These are phyloP conservation scores for Colletotrichum sp. DNA, from an alignment of 2,329 filamentous ascomycete species.

Conservation along the genomic window DNA sequence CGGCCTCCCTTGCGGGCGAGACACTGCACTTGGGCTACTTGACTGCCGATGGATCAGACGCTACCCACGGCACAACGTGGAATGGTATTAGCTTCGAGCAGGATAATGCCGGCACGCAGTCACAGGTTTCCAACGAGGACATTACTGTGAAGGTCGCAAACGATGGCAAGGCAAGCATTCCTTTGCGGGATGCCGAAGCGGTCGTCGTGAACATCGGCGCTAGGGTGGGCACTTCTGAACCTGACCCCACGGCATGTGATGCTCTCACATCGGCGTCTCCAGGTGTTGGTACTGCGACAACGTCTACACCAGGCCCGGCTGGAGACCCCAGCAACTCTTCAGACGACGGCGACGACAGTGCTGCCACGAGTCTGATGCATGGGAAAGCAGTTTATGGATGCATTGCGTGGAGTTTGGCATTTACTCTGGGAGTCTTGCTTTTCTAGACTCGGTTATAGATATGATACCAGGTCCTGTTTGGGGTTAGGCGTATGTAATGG, in stretches of 20 bases:
- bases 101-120: background rate
- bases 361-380: background rate
- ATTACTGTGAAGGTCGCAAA: background rate
- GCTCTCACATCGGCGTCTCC: background rate
- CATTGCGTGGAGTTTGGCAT: constrained; percentile 19
- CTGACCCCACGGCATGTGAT: constrained; percentile 9
- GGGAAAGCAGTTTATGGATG: background rate
- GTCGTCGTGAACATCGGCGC: constrained; percentile 11
- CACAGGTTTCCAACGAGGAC: background rate
- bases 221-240: background rate
- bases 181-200: constrained; percentile 6
- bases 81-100: constrained; percentile 18
- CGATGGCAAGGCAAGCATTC: constrained; percentile 12
- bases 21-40: constrained; percentile 11
- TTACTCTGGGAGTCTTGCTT: constrained; percentile 1
- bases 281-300: constrained; percentile 4
- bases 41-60: constrained; percentile 15
- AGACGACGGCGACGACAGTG: background rate
- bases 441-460: background rate
- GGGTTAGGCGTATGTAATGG: background rate
- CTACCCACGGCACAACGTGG: constrained; percentile 10
- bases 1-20: constrained; percentile 4
- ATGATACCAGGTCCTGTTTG: constrained; percentile 11
- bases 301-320: constrained; percentile 3
- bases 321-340: constrained; percentile 6